Evolutionary conservation across 208 protist genomes (phyloP).

Genomic region (Blastocrithidia nonstop): DNA sequence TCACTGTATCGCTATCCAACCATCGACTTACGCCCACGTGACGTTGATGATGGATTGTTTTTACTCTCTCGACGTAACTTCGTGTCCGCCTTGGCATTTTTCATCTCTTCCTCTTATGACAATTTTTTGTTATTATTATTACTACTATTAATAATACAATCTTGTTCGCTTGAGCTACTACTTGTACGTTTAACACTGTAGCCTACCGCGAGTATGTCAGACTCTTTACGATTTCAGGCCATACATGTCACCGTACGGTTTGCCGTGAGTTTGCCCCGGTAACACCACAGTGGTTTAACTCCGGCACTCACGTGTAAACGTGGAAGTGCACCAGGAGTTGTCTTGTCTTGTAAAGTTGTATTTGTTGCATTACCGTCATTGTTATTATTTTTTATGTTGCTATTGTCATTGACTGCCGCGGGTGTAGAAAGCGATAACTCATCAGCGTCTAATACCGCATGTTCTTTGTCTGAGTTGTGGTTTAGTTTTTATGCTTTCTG

Average conservation of each 20-base stretch:
- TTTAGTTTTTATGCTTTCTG: too few species aligned
- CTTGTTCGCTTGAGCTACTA: not conserved
- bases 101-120: not conserved
- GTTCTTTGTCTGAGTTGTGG: too few species aligned
- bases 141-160: not conserved
- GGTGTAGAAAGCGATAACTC: too few species aligned
- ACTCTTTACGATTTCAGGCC: slow-evolving; percentile 82
- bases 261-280: slow-evolving; percentile 44
- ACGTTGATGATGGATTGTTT: slow-evolving; percentile 2
- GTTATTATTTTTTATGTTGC: not conserved
- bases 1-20: slow-evolving; percentile 2
- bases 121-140: too few species aligned
- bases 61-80: not conserved
- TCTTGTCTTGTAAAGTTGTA: not conserved
- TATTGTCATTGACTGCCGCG: not conserved
- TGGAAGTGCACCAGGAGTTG: slow-evolving; percentile 8
- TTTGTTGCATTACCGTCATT: not conserved
- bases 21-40: not conserved
- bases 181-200: slow-evolving; percentile 13
- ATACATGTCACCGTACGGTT: slow-evolving; percentile 81
- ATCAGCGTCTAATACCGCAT: too few species aligned
- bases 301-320: slow-evolving; percentile 20
- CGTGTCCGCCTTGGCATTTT: not conserved
- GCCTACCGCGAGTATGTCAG: slow-evolving; percentile 66
- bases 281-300: slow-evolving; percentile 78